Conservation (phyloP, 768 basidiomycete species). For the Termitomyces sp. region DNA sequence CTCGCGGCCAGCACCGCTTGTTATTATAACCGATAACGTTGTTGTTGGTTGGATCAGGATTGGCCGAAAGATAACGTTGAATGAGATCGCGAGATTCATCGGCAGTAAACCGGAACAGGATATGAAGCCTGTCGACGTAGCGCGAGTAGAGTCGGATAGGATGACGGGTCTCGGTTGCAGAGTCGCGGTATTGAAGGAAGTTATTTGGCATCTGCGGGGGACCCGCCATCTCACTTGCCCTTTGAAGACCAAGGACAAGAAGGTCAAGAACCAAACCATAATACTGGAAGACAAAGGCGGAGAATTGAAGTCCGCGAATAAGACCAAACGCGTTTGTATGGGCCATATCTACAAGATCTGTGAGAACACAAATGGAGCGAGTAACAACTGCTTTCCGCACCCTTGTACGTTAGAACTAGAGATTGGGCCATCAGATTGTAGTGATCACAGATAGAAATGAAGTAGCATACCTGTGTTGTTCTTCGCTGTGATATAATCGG, state of each 20-base stretch:
- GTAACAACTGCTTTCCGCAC: conserved; percentile 18
- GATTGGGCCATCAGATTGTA: neutral
- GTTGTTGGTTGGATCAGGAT: conserved; percentile 98
- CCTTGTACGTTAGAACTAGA: conserved; percentile 81
- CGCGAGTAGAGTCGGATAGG: conserved; percentile 98
- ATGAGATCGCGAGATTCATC: conserved; percentile 97
- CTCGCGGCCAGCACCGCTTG: conserved; percentile 98
- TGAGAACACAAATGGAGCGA: conserved; percentile 4
- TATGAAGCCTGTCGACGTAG: conserved; percentile 92
- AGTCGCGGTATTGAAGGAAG: conserved; percentile 96
- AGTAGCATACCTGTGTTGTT: conserved; percentile 73
- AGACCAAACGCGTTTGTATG: conserved; percentile 97
- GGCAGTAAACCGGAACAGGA: conserved; percentile 95
- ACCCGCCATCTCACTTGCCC: conserved; percentile 98
- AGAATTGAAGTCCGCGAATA: conserved; percentile 97
- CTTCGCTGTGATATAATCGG: conserved; percentile 98
- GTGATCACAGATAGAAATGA: neutral
- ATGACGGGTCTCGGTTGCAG: conserved; percentile 90
- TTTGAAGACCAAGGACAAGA: conserved; percentile 92
- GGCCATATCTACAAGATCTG: conserved; percentile 64
- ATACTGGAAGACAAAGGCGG: conserved; percentile 98
- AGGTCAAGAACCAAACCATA: conserved; percentile 95
- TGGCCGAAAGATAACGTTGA: conserved; percentile 94
- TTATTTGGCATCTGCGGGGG: conserved; percentile 98
- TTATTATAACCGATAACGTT: conserved; percentile 99